phyloP scores from a whole-genome alignment of 2,329 filamentous ascomycete species.

The Neonectria sp. region DNA sequence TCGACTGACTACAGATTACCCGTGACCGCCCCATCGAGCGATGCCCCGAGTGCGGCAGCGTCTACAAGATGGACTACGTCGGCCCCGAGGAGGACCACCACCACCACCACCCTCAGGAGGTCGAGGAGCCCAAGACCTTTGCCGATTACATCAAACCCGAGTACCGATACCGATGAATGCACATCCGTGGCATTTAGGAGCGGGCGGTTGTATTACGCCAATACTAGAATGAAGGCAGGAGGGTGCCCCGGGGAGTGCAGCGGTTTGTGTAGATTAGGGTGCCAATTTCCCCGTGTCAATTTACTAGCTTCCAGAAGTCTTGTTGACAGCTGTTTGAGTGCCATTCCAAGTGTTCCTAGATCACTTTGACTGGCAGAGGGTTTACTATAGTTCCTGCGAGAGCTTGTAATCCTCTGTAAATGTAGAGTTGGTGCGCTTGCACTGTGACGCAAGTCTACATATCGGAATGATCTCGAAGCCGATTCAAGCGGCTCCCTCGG shows the following conservation, averaged over 20 bases:
- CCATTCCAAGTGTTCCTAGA: slow-evolving; percentile 6
- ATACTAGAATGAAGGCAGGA: slow-evolving; percentile 42
- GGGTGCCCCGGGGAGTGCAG: slow-evolving; percentile 43
- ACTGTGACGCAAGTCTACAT: not conserved
- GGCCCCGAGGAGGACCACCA: slow-evolving; percentile 84
- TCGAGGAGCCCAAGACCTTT: slow-evolving; percentile 94
- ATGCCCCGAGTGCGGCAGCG: slow-evolving; percentile 96
- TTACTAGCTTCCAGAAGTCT: slow-evolving; percentile 51
- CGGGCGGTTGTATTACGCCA: slow-evolving; percentile 45
- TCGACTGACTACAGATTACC: slow-evolving; percentile 72
- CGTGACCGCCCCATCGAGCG: slow-evolving; percentile 93
- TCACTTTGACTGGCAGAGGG: not conserved
- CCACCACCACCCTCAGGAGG: slow-evolving; percentile 72
- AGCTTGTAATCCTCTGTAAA: not conserved
- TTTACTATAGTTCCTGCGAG: not conserved
- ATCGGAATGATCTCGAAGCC: not conserved
- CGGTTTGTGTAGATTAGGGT: slow-evolving; percentile 60
- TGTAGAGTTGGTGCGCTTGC: not conserved
- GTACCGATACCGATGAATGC: slow-evolving; percentile 80
- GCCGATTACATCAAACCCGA: slow-evolving; percentile 96
- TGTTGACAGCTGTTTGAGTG: slow-evolving; percentile 37
- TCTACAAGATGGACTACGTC: slow-evolving; percentile 98
- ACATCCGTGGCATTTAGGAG: slow-evolving; percentile 22
- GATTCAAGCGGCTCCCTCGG: slow-evolving; percentile 7
- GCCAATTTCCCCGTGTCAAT: slow-evolving; percentile 55